Conservation (phyloP, 2,329 filamentous ascomycete species). For the Paracamarosporium sp. region DNA sequence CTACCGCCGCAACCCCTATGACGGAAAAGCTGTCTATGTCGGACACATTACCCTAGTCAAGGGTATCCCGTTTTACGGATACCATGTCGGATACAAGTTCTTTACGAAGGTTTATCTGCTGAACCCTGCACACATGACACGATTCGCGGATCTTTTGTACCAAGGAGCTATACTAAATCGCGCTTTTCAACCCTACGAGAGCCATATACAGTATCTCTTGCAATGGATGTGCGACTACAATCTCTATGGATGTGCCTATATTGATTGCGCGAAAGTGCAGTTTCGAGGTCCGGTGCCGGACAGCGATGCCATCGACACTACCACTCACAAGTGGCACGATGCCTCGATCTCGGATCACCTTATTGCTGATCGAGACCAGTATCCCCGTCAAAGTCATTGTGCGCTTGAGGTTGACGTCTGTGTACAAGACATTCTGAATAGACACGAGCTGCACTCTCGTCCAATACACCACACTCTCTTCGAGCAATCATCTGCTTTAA, state of each 20-base stretch:
- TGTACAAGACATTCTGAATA: constrained; percentile 86
- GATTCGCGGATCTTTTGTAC: constrained; percentile 83
- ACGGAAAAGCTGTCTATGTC: constrained; percentile 75
- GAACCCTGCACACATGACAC: constrained; percentile 85
- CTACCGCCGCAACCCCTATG: constrained; percentile 77
- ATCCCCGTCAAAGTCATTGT: constrained; percentile 86
- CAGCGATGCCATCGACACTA: constrained; percentile 66
- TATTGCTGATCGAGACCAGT: constrained; percentile 66
- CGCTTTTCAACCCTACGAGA: constrained; percentile 89
- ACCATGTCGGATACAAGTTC: constrained; percentile 87
- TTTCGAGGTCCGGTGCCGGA: constrained; percentile 81
- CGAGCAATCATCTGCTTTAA: constrained; percentile 70
- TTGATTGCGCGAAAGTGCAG: constrained; percentile 72
- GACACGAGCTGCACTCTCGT: constrained; percentile 76
- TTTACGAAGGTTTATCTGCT: constrained; percentile 96
- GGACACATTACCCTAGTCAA: constrained; percentile 92
- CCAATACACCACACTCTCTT: constrained; percentile 85
- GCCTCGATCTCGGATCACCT: constrained; percentile 67
- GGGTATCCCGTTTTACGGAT: constrained; percentile 94
- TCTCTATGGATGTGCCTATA: constrained; percentile 89
- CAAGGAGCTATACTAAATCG: constrained; percentile 87
- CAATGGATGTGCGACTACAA: constrained; percentile 99
- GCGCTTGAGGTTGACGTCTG: constrained; percentile 88
- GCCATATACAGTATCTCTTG: constrained; percentile 86
- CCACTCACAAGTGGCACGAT: constrained; percentile 79